phyloP scores from a whole-genome alignment of 2,329 filamentous ascomycete genomes.

The Orbilia blumenaviensis region DNA sequence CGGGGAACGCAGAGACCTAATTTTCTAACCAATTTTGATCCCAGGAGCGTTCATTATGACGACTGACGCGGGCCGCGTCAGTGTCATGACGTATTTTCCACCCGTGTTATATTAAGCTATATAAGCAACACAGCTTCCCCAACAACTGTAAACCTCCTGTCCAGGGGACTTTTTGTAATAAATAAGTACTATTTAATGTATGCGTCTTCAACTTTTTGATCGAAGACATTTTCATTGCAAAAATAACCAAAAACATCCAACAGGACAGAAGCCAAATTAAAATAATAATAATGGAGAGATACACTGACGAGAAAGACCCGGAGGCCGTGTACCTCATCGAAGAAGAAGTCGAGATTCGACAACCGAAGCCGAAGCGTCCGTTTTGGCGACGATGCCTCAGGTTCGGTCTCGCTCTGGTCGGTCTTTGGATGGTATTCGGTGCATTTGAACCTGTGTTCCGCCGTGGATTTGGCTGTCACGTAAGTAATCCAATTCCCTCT shows the following conservation, averaged over 20 bases:
- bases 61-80: slow-evolving; percentile 19
- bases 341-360: slow-evolving; percentile 16
- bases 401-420: slow-evolving; percentile 11
- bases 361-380: slow-evolving; percentile 41
- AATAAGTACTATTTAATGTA: neutral
- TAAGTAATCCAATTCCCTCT: slow-evolving; percentile 15
- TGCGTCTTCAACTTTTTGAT: neutral
- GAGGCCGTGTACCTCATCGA: slow-evolving; percentile 30
- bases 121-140: neutral
- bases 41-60: slow-evolving; percentile 20
- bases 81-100: slow-evolving; percentile 13
- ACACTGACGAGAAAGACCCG: slow-evolving; percentile 44
- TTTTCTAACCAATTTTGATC: neutral
- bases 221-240: neutral
- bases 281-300: slow-evolving; percentile 39
- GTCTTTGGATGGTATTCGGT: slow-evolving; percentile 25
- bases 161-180: too few species aligned
- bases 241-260: neutral
- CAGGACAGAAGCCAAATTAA: neutral
- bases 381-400: slow-evolving; percentile 35
- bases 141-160: too few species aligned
- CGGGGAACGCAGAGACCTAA: neutral
- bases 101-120: neutral
- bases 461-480: slow-evolving; percentile 13
- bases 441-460: slow-evolving; percentile 25